Evolutionary conservation across 352 stramenopile species (phyloP).

Genomic region (Globisporangium acanthophoron): DNA sequence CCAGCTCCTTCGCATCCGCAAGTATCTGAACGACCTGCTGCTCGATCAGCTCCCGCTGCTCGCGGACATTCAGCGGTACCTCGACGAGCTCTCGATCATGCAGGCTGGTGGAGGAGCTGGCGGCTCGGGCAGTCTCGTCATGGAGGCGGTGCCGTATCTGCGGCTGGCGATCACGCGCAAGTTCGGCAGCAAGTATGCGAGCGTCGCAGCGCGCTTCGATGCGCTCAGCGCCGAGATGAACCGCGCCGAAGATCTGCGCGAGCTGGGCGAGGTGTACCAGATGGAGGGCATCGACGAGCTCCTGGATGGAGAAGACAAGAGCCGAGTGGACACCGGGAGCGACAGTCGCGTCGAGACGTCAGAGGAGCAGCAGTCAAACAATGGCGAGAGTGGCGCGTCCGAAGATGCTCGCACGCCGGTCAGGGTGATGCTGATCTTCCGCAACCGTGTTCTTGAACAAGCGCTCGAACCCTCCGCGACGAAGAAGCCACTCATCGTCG

Average conservation of each 20-base stretch:
- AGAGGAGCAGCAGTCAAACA: constrained; percentile 1
- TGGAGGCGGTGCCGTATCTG: constrained; percentile 75
- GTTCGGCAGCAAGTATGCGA: constrained; percentile 29
- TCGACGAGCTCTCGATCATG: constrained; percentile 94
- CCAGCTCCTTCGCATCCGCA: constrained; percentile 89
- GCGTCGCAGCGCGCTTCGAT: constrained; percentile 47
- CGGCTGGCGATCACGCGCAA: constrained; percentile 43
- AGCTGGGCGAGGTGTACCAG: constrained; percentile 72
- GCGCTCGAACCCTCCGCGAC: constrained; percentile 1
- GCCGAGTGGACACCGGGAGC: background rate
- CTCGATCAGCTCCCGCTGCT: constrained; percentile 95
- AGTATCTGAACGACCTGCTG: constrained; percentile 94
- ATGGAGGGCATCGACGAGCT: constrained; percentile 78
- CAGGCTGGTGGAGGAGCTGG: constrained; percentile 38
- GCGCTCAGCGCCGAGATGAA: constrained; percentile 31
- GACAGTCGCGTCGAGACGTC: background rate
- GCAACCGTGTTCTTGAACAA: constrained; percentile 12
- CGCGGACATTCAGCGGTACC: constrained; percentile 89
- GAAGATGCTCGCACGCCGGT: background rate
- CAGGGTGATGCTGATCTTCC: constrained; percentile 37
- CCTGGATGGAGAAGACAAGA: constrained; percentile 28
- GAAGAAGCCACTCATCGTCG: constrained; percentile 59
- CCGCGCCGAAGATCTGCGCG: constrained; percentile 53
- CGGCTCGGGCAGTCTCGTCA: constrained; percentile 52
- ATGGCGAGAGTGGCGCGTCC: constrained; percentile 4